Evolutionary conservation across 306 rosid species (phyloP), one percentile per base, ranked within the genome.

Genomic region (Senna tora): DNA sequence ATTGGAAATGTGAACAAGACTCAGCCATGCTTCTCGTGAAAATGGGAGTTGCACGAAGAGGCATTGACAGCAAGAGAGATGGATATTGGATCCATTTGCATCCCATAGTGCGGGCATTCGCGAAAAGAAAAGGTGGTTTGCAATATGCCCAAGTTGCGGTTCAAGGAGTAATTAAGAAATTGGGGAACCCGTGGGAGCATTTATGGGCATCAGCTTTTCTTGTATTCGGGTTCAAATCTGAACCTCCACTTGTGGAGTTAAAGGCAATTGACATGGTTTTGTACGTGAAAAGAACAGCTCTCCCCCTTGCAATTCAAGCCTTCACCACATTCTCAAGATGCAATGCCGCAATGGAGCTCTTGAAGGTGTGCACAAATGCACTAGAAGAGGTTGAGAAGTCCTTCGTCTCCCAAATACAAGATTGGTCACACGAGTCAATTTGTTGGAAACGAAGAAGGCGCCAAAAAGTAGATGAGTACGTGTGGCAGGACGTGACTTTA

Each of bases 311-410:
- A 20, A 74, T 90, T 34, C 89, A 86, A 43, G 90, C 96, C 46
- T 93, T 93, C 89, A 78, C 89, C 3, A 68, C 76, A 0, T 93
- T 90, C 81, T 93, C 98, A 12, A 82, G 96, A 65, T 93, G 97
- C 84, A 88, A 79, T 79, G 87, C 98, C 0, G 87, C 97, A 42
- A 63, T 88, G 60, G 97, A 93, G 54, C 93, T 93, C 20, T 45
- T 93, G 1, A 90, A 87, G 80, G 97, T 93, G 34, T 90, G 97
- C 80, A 88, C 97, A 34, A 87, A 90, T 67, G 90, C 88, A 46
- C 87, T 93, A 0, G 97, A 93, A 73, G 98, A 90, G 71, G 97
- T 87, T 43, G 98, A 90, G 84, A 90, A 90, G 59, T 87, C 98
- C 0, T 93, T 93, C 21, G 96, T 93, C 14, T 87, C 96, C 5